Evolutionary conservation across 805 yeast genomes (phyloP), one percentile per base, ranked within the genome.

Genomic region (Candida anglica): DNA sequence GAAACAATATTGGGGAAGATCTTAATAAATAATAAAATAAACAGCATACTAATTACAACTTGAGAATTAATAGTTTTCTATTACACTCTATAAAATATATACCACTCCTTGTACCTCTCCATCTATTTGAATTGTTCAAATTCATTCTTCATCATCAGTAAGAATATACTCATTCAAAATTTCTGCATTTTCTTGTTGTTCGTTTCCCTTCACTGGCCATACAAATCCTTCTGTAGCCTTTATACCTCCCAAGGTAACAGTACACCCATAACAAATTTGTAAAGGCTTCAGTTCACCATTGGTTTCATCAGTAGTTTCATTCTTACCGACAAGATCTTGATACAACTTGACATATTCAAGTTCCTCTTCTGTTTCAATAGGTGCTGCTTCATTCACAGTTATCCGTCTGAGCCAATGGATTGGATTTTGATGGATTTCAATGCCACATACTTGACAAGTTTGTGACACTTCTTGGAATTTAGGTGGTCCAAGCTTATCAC

Each of bases 191-290:
- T 60, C 58, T 7, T 38, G 56, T 46, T 17, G 32, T 14, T 33
- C 37, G 29, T 37, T 41, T 38, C 27, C 47, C 41, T 6, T 70
- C 53, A 71, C 71, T 48, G 50, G 66, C 60, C 53, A 78, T 25
- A 34, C 53, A 39, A 48, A 59, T 38, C 39, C 56, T 22, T 36
- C 38, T 0, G 51, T 52, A 10, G 51, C 46, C 14, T 28, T 50
- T 38, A 31, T 64, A 37, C 42, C 76, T 4, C 77, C 74, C 34
- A 84, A 48, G 8, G 79, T 75, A 2, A 81, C 81, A 22, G 77
- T 67, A 51, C 95, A 86, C 2, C 93, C 95, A 47, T 83, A 86
- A 51, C 95, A 86, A 6, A 82, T 46, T n/a, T 60, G 51, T n/a
- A 52, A 40, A 19, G 33, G 58, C 39, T 30, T 39, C 13, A 39